phyloP scores from a whole-genome alignment of 371 early-diverging fungal species.

The Nematocida displodere region DNA sequence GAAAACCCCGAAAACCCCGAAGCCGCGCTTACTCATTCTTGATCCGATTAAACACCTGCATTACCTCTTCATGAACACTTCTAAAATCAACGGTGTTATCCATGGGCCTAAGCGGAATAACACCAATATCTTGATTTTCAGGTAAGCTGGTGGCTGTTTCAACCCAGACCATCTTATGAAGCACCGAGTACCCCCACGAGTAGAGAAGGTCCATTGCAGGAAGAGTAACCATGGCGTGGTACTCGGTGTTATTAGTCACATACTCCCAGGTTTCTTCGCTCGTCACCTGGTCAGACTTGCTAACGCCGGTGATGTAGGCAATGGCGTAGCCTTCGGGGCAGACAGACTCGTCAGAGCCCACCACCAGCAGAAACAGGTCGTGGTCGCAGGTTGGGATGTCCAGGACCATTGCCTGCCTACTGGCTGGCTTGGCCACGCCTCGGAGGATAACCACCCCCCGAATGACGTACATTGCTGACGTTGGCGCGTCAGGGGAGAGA shows the following conservation, averaged over 20 bases:
- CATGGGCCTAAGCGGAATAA: conserved; percentile 37
- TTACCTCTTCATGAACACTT: conserved; percentile 28
- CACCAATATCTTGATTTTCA: background rate
- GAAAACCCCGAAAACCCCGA: no score
- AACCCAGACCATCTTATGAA: conserved; percentile 36
- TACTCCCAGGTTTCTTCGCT: background rate
- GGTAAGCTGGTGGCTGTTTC: background rate
- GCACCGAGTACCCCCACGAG: conserved; percentile 30
- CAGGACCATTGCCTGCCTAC: conserved; percentile 44
- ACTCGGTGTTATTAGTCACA: background rate
- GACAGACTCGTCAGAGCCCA: conserved; percentile 59
- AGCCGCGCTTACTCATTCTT: no score
- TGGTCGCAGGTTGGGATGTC: conserved; percentile 46
- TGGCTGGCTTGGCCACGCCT: background rate
- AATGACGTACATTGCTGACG: conserved; percentile 67
- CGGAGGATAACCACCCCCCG: conserved; percentile 50
- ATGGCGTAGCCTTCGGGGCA: conserved; percentile 63
- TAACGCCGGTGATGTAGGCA: conserved; percentile 63
- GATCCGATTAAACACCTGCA: no score
- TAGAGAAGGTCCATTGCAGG: conserved; percentile 5
- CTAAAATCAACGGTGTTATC: conserved; percentile 49
- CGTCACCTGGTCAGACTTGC: background rate
- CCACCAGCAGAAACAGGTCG: conserved; percentile 64
- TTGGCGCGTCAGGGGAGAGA: conserved; percentile 73
- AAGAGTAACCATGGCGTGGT: background rate